Evolutionary conservation across 75 land plant species (phyloP).

Genomic region (Gnetum montanum): DNA sequence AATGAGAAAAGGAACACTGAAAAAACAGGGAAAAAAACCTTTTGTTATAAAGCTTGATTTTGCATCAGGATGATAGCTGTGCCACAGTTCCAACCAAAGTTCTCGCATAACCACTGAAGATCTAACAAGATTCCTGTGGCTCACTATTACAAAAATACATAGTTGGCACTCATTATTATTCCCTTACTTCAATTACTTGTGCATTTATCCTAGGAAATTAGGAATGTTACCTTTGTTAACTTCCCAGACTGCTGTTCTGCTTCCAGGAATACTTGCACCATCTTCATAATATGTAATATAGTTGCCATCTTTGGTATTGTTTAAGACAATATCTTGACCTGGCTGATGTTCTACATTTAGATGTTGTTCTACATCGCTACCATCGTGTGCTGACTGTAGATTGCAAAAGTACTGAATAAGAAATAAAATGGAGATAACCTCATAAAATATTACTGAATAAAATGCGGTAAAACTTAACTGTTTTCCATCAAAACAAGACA

Average conservation of each 20-base stretch:
- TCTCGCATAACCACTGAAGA: constrained; percentile 79
- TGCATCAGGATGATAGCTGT: constrained; percentile 82
- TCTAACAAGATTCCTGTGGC: constrained; percentile 89
- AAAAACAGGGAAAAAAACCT: constrained; percentile 36
- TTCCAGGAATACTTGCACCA: constrained; percentile 82
- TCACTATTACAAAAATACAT: constrained; percentile 39
- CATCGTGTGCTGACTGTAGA: constrained; percentile 86
- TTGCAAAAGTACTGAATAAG: too few species aligned
- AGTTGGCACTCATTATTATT: too few species aligned
- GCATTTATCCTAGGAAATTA: too few species aligned
- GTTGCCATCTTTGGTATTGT: constrained; percentile 73
- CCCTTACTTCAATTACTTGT: too few species aligned
- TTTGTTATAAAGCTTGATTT: constrained; percentile 81
- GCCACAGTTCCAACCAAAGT: constrained; percentile 94
- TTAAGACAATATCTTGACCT: constrained; percentile 62
- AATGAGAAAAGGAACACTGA: constrained; percentile 2
- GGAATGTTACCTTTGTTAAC: constrained; percentile 70
- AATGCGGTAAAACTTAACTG: too few species aligned
- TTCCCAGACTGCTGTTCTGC: constrained; percentile 98
- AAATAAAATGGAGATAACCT: too few species aligned
- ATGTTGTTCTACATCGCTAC: constrained; percentile 72
- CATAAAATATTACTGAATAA: too few species aligned
- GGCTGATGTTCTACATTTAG: constrained; percentile 58
- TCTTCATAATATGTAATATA: constrained; percentile 97
- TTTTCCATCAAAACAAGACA: too few species aligned